Evolutionary conservation across 2,329 filamentous ascomycete species (phyloP), one percentile per base, ranked within the genome.

Genomic region (Eutypella sp.): DNA sequence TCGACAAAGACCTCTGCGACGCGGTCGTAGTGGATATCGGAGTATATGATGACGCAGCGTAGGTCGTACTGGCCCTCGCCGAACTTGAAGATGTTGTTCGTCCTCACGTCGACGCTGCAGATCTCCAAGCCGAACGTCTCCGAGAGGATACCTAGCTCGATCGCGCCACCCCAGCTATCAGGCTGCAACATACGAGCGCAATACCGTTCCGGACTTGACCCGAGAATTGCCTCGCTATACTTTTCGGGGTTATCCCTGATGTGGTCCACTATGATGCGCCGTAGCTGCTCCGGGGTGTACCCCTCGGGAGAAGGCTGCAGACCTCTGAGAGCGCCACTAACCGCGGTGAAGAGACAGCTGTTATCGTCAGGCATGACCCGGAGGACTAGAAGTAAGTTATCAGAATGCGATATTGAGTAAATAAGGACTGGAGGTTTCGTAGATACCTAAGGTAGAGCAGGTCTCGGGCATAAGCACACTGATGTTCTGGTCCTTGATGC

Each of bases 281-380:
- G 83, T 16, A 96, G 74, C 57, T 87, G 58, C 8, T 46, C 45
- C 5, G 54, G 50, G 6, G 45, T 47, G 37, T 51, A 52, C 5
- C 49, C 46, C 20, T 50, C 49, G 36, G 66, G 60, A 6, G 69
- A 68, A n/a, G 68, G 64, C 41, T 73, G 66, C 16, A 70, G 65
- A 22, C 70, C 78, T 41, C 89, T 79, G n/a, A 95, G 76, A 3
- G 87, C 87, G 44, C 84, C 86, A 15, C 88, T 87, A 40, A 97
- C 83, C 0, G 92, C 91, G 23, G 90, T 87, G 67, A 96, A 97
- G 59, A 97, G 82, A 68, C 92, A 97, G 47, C 84, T 89, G 67
- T 96, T 96, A 66, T 97, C 92, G 61, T 96, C 92, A 4, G 91
- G 89, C 92, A 97, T 96, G 42, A 97, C 88, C 13, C 92, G 85